phyloP scores from a whole-genome alignment of 148 eudicot species.

The Fagopyrum esculentum region DNA sequence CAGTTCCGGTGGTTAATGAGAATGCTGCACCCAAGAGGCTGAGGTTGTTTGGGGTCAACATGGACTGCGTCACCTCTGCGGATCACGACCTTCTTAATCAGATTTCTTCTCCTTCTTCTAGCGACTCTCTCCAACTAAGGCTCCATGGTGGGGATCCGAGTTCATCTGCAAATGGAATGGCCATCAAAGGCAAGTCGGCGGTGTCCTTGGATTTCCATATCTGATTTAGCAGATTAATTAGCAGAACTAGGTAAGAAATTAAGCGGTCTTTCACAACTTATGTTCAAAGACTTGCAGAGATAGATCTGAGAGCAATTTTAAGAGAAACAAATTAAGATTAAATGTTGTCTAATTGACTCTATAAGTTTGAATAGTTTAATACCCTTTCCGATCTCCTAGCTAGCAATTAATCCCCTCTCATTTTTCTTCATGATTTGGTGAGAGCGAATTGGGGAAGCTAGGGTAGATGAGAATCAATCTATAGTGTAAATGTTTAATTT shows the following conservation, averaged over 20 bases:
- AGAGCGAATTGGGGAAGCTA: neutral
- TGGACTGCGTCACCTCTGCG: constrained; percentile 52
- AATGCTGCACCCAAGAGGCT: constrained; percentile 70
- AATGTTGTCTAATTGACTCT: neutral
- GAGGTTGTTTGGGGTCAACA: constrained; percentile 86
- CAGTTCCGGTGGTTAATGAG: constrained; percentile 75
- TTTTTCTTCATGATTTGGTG: neutral
- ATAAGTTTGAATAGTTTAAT: neutral
- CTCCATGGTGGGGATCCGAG: constrained; percentile 22
- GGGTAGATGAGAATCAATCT: neutral
- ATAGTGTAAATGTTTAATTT: neutral
- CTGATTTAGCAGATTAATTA: neutral
- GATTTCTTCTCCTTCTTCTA: constrained; percentile 16
- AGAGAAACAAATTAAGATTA: neutral
- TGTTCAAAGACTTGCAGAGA: neutral
- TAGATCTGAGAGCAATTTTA: neutral
- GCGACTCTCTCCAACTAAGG: constrained; percentile 23
- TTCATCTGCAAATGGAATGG: neutral
- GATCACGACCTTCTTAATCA: constrained; percentile 22
- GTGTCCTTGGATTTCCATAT: constrained; percentile 50
- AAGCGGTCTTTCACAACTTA: too few species aligned
- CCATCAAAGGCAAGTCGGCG: constrained; percentile 38
- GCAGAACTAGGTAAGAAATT: neutral
- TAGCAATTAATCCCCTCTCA: neutral
- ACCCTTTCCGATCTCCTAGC: neutral